Percentiles rank a stretch among this genome's conserved stretches.
These are phyloP conservation scores for Russula sp. DNA, from an alignment of 768 basidiomycete genomes.

Conservation along the genomic window DNA sequence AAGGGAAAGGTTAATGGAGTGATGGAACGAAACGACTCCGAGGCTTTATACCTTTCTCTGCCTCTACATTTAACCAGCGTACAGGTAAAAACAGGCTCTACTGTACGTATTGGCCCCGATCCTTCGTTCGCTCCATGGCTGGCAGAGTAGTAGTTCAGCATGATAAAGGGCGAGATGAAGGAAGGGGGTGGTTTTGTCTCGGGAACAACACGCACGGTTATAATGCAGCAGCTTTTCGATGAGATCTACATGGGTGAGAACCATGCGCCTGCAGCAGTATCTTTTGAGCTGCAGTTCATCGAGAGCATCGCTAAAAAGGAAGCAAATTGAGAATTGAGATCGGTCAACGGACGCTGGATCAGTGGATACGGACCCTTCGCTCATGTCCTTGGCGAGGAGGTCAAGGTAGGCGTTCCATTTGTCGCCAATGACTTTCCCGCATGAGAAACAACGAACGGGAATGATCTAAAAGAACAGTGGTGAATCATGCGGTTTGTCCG, in stretches of 20 bases:
- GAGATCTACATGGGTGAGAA: slow-evolving; percentile 93
- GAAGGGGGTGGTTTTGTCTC: background rate
- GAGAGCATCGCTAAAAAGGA: slow-evolving; percentile 66
- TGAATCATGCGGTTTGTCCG: background rate
- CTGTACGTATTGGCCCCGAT: slow-evolving; percentile 14
- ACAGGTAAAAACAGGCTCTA: background rate
- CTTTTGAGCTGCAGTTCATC: slow-evolving; percentile 85
- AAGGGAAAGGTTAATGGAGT: too few relatives aligned
- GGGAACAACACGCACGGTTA: slow-evolving; percentile 59
- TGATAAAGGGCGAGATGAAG: background rate
- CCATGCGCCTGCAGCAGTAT: slow-evolving; percentile 97
- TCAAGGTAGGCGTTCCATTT: slow-evolving; percentile 89
- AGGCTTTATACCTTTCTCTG: too few relatives aligned
- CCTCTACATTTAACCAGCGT: background rate
- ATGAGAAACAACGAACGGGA: slow-evolving; percentile 92
- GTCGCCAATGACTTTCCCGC: slow-evolving; percentile 95
- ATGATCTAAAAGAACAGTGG: slow-evolving; percentile 60
- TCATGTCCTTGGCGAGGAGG: slow-evolving; percentile 69
- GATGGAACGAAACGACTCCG: too few relatives aligned
- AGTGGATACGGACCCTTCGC: slow-evolving; percentile 67
- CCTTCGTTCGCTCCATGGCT: slow-evolving; percentile 27
- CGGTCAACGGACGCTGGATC: background rate
- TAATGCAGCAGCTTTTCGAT: slow-evolving; percentile 97
- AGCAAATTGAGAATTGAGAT: too few relatives aligned
- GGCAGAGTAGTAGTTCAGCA: background rate